These are phyloP conservation scores for Colletotrichum sp. DNA, from an alignment of 2,329 filamentous ascomycete genomes.

Conservation along the genomic window DNA sequence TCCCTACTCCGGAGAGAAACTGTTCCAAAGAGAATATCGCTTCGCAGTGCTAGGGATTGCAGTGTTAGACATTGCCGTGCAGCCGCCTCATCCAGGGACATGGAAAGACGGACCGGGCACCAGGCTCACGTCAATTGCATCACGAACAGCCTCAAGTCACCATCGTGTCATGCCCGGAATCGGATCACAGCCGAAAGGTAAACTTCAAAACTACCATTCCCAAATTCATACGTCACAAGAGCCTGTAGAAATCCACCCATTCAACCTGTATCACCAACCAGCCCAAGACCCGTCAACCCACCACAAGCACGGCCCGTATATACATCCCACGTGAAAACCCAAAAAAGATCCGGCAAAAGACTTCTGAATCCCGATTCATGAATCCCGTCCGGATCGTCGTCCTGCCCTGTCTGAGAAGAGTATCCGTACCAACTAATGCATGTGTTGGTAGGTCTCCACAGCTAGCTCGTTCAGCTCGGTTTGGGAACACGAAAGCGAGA, in stretches of 20 bases:
- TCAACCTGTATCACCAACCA: background rate
- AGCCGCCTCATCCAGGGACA: no score
- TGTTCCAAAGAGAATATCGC: no score
- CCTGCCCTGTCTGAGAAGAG: no score
- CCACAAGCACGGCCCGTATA: background rate
- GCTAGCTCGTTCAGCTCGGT: background rate
- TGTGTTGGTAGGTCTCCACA: background rate
- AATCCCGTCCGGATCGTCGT: background rate
- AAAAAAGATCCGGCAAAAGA: background rate
- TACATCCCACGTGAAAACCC: background rate
- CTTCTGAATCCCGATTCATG: fast-evolving
- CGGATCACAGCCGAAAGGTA: background rate
- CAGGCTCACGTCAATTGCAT: no score
- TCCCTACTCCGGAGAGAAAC: no score
- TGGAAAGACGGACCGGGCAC: no score
- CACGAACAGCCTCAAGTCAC: no score
- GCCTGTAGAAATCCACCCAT: background rate
- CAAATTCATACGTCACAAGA: background rate
- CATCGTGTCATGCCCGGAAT: no score
- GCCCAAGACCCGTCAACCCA: no score
- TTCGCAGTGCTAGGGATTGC: no score
- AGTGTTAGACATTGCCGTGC: no score
- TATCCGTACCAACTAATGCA: no score
- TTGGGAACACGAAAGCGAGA: background rate
- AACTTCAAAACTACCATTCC: fast-evolving